phyloP scores from a whole-genome alignment of 164 flowering plant genomes.

The Taxillus chinensis region DNA sequence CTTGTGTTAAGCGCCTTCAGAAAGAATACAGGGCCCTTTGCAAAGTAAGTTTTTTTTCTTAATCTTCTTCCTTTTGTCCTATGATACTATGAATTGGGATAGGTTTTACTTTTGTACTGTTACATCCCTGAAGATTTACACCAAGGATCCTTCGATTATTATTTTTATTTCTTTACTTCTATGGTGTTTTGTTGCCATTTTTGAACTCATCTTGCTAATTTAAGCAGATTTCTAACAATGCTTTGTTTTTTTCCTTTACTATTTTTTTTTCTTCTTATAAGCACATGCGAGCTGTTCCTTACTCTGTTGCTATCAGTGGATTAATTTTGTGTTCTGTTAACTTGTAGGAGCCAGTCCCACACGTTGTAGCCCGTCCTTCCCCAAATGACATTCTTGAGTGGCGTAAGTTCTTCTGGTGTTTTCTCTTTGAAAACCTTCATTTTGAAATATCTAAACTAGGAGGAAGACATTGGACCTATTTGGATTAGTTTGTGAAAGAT shows the following conservation, averaged over 20 bases:
- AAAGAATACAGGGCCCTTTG: conserved; percentile 89
- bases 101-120: neutral
- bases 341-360: conserved; percentile 87
- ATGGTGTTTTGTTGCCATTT: neutral
- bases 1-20: conserved; percentile 87
- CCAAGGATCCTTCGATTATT: no score
- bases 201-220: neutral
- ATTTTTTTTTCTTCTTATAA: neutral
- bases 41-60: conserved; percentile 43
- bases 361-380: conserved; percentile 85
- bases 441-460: no score
- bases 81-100: neutral
- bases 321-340: conserved; percentile 9
- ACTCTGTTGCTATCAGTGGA: neutral
- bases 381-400: conserved; percentile 93
- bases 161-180: no score
- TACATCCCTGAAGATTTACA: no score
- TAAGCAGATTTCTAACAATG: neutral
- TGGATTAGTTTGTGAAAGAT: no score
- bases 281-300: neutral
- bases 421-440: neutral
- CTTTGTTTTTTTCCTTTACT: neutral
- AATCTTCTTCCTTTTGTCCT: neutral
- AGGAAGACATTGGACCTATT: no score
- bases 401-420: conserved; percentile 54